A percentile compares a stretch with the other conserved stretches of the same genome.
These are phyloP conservation scores for Crucihimalaya himalaica DNA, from an alignment of 345 rosid species.

Conservation along the genomic window DNA sequence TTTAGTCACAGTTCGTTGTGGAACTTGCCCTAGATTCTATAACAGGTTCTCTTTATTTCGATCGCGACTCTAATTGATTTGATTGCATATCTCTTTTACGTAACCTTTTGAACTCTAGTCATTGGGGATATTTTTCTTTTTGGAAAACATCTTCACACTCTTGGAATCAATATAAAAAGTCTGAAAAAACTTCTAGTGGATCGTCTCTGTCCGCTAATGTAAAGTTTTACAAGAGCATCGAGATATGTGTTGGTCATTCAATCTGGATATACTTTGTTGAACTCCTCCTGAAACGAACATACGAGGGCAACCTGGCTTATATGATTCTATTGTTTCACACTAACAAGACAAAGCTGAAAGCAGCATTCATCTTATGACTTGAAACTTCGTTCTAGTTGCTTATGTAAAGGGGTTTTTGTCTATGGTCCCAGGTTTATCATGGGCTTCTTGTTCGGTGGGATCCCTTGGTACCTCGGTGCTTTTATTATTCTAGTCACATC, in stretches of 20 bases:
- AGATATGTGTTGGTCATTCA: neutral
- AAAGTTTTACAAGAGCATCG: neutral
- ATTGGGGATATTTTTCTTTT: neutral
- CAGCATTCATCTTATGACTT: neutral
- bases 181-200: neutral
- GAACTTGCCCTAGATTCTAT: neutral
- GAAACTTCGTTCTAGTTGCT: neutral
- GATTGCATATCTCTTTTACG: neutral
- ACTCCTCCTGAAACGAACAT: neutral
- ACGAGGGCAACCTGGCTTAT: neutral
- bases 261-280: neutral
- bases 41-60: neutral
- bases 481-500: constrained; percentile 53
- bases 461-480: constrained; percentile 86
- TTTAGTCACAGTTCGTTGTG: neutral
- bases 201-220: neutral
- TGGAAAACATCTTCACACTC: neutral
- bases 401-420: neutral
- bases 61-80: neutral
- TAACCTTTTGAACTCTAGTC: neutral
- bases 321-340: neutral
- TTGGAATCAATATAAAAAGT: neutral
- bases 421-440: constrained; percentile 56
- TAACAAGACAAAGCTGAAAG: neutral
- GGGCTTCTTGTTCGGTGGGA: constrained; percentile 85